Base-by-base conservation (phyloP, 345 rosid genomes). In the Acer negundo region DNA sequence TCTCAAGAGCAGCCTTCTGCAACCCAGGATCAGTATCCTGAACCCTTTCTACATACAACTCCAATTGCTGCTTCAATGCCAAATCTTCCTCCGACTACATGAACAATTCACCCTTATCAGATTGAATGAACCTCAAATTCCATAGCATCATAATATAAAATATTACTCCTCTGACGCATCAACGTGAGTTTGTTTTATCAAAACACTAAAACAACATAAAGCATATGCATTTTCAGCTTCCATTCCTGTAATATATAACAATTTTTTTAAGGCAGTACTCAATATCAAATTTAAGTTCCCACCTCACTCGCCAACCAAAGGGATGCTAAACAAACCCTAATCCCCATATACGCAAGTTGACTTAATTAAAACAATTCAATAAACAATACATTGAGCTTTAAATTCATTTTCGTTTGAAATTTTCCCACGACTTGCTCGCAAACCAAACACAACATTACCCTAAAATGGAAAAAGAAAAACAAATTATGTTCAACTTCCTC, bases 1-100 rank as follows among this genome's bases (percentile, higher is more conserved):
- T 94, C 84, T 96, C 97, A 55, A 96, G 90, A 44, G 99, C 98
- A 67, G 82, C 86, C 87, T 88, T 94, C 92, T 96, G 98, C 79
- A 94, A 76, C 53, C 87, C 95, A 12, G 95, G 92, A 77, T 96
- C 92, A 71, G 95, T 77, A 80, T 94, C 99, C 86, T 92, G 97
- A 81, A 90, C 93, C 79, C 99, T 87, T 82, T 96, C 99, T 26
- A 94, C 97, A 76, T 96, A 94, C 73, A 96, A 77, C 90, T 96
- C 99, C 76, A 96, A 80, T 69, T 96, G 97, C 82, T 94, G 94
- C 89, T 94, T 94, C 81, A 96, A 82, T 24, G 92, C 91, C 81
- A 94, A 85, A 82, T 96, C 99, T 84, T 96, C 99, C 56, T 94
- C 98, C 3, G 98, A 93, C 98, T 96, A 81, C 82, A 86, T 11